Percentiles rank a stretch among this genome's conserved stretches.
Evolutionary conservation across 2,329 filamentous ascomycete genomes (phyloP).

Genomic region (Phialemoniopsis sp.): DNA sequence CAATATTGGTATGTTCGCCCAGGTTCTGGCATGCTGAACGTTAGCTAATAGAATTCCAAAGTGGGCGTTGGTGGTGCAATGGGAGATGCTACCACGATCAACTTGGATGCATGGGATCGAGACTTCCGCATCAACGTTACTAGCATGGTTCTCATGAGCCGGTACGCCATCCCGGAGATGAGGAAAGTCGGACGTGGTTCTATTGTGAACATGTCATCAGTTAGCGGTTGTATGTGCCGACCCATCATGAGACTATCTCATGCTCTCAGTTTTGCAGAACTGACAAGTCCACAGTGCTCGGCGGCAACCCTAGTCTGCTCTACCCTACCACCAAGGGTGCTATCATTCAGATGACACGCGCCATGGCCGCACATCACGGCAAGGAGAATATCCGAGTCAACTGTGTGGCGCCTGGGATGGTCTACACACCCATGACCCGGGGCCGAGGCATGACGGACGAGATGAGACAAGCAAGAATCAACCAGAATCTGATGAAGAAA

Average conservation of each 20-base stretch:
- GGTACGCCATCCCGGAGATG: constrained; percentile 25
- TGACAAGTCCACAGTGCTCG: constrained; percentile 21
- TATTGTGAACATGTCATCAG: constrained; percentile 29
- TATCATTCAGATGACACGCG: constrained; percentile 15
- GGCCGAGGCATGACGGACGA: constrained; percentile 19
- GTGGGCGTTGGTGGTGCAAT: constrained; percentile 26
- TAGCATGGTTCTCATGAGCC: constrained; percentile 27
- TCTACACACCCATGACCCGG: constrained; percentile 18
- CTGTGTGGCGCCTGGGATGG: constrained; percentile 24
- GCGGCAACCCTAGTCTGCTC: constrained; percentile 33
- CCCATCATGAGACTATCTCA: too few relatives aligned
- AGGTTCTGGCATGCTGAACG: background rate
- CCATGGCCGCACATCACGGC: constrained; percentile 41
- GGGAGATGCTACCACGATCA: constrained; percentile 19
- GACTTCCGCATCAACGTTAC: constrained; percentile 26
- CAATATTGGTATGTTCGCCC: constrained; percentile 15
- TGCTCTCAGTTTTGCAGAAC: constrained; percentile 13
- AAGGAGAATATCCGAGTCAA: constrained; percentile 38
- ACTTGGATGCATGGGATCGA: constrained; percentile 21
- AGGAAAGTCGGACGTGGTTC: constrained; percentile 21
- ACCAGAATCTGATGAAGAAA: constrained; percentile 17
- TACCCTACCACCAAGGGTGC: constrained; percentile 41
- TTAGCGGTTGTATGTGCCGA: constrained; percentile 22
- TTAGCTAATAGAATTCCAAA: constrained; percentile 1
- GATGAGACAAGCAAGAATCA: constrained; percentile 16